Evolutionary conservation across 176 grass and related monocot species (phyloP), one percentile per base, ranked within the genome.

Genomic region (Triticum urartu): DNA sequence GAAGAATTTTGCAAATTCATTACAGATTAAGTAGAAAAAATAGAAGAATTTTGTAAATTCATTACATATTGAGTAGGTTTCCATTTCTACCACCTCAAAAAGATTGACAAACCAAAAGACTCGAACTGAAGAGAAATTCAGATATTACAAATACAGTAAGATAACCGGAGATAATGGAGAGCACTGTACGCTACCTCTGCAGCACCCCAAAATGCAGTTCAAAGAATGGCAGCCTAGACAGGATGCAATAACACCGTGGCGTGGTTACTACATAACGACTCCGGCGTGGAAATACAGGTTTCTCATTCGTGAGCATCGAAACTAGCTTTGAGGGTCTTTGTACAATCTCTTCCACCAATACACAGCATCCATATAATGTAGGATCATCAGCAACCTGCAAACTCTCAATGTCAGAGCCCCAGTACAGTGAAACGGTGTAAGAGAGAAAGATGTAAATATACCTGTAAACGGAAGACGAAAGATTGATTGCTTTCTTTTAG

Each of bases 391-490:
- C 94, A 78, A 94, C 97, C 97, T 99, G 84, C 42, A 40, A 74
- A 59, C 10, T 85, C 54, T 73, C 86, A 26, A 71, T 87, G 15
- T 94, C 26, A 94, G 83, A 25, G 48, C 67, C 76, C 78, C 48
- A 39, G 42, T 50, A 83, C 58, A 70, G 20, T 58, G 15, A 38
- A 36, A 82, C 30, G 26, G 56, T 82, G 65, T 20, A 84, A 6
- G 69, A 54, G 33, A 64, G 17, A 61, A 84, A 84, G 33, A 83
- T 58, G 43, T 80, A 66, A 36, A 81, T 67, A 81, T 94, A 99
- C 97, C 94, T 99, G 94, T 82, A 99, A 80, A 89, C 97, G 97
- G 56, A 99, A 97, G 56, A 99, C 89, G 85, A 99, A 99, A 60
- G 97, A 99, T 68, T 99, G 97, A 66, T 97, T 92, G 85, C 94